Base-by-base conservation (phyloP, 78 protist genomes). In the Monosiga brevicollis region DNA sequence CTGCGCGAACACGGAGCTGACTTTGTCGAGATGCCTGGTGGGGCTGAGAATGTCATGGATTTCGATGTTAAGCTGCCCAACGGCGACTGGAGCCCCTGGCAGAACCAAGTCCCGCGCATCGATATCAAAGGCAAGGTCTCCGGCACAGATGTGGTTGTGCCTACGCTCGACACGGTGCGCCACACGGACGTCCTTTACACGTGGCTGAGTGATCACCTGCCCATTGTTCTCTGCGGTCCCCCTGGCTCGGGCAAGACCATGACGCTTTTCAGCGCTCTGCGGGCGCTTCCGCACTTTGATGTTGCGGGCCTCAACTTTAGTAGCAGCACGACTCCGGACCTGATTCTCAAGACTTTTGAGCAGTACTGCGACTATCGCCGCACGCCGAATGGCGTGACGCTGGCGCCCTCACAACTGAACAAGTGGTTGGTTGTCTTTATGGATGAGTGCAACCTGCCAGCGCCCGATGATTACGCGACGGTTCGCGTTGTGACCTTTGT, bases 161-260 rank as follows among this genome's bases (percentile, higher is more conserved):
- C 95, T 42, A 98, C 99, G 15, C 91, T 96, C 34, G 99, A 98
- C 88, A 98, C 99, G 20, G 90, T 91, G 20, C 92, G 98, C 70
- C 99, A 98, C 80, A 94, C 91, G 37, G 95, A 90, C 34, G 90
- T 98, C 22, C 81, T 96, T 6, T 84, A 70, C 49, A 55, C 95
- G 1, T 94, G 97, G 97, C 83, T 98, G 74, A 83, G 49, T 9
- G 95, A 90, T 36, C 93, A 83, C 82, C 79, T 84, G 72, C 97
- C 97, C 29, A 74, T 96, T 72, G 36, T 98, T 26, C 89, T 98
- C 22, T 96, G 98, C 79, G 99, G 99, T 15, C 99, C 99, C 23
- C 98, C 99, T 9, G 99, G 98, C 22, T 79, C 90, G 2, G 99
- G 98, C 34, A 96, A 97, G 90, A 93, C 98, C 32, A 97, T 97